Percentiles rank a stretch among this genome's conserved stretches.
phyloP scores from a whole-genome alignment of 495 filamentous ascomycete species.

The Penicillium herquei region DNA sequence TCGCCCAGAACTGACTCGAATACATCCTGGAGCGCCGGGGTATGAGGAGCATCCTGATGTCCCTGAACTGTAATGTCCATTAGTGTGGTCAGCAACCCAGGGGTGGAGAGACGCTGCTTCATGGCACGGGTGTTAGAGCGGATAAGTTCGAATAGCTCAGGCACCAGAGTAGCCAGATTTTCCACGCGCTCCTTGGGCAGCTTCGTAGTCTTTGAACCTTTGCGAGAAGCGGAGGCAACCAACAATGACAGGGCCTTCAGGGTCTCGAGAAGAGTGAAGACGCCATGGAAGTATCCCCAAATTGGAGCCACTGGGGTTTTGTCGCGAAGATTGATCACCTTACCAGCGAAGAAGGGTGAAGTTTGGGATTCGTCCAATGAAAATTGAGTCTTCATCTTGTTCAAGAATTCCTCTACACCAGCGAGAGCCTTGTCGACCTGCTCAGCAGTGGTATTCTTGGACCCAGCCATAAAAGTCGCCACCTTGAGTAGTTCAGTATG shows the following conservation, averaged over 20 bases:
- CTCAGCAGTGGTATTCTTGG: slow-evolving; percentile 31
- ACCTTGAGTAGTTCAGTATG: slow-evolving; percentile 34
- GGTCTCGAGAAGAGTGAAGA: slow-evolving; percentile 38
- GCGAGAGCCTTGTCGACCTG: slow-evolving; percentile 32
- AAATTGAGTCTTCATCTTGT: slow-evolving; percentile 26
- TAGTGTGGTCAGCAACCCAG: slow-evolving; percentile 38
- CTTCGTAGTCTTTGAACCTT: slow-evolving; percentile 32
- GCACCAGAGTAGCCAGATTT: slow-evolving; percentile 21
- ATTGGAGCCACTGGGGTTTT: slow-evolving; percentile 33
- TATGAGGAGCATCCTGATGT: slow-evolving; percentile 20
- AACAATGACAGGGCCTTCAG: slow-evolving; percentile 39
- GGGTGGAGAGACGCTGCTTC: slow-evolving; percentile 35
- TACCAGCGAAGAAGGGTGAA: slow-evolving; percentile 26
- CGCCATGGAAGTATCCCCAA: slow-evolving; percentile 41
- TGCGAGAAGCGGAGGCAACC: slow-evolving; percentile 28
- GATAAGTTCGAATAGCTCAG: slow-evolving; percentile 33
- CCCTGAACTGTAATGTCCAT: slow-evolving; percentile 36
- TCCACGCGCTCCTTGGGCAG: slow-evolving; percentile 36
- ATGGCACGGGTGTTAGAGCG: slow-evolving; percentile 35
- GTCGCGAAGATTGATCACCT: slow-evolving; percentile 21
- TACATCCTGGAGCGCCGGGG: slow-evolving; percentile 28
- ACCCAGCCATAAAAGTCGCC: slow-evolving; percentile 36
- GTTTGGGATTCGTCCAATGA: slow-evolving; percentile 16
- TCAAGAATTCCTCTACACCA: slow-evolving; percentile 36
- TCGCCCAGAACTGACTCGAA: slow-evolving; percentile 35